Percentiles rank a stretch among this genome's conserved stretches.
These are phyloP conservation scores for Penicillium sp. DNA, from an alignment of 2,329 filamentous ascomycete species.

Conservation along the genomic window DNA sequence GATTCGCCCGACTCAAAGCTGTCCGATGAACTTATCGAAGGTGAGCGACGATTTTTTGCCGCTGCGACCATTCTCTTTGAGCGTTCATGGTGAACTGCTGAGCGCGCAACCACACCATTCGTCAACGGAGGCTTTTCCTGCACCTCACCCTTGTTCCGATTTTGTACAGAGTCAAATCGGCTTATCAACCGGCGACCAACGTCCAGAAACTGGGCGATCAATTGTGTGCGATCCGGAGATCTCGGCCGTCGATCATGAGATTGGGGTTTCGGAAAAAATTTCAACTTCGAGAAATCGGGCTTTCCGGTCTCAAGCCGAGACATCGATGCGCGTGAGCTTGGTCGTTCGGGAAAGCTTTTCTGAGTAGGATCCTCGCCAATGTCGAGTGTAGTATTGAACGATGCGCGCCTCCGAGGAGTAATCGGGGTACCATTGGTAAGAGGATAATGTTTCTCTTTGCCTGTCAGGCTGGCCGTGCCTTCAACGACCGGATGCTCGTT, in stretches of 20 bases:
- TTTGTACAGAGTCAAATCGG: constrained; percentile 31
- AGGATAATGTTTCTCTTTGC: constrained; percentile 19
- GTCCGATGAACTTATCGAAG: constrained; percentile 23
- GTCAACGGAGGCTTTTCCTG: constrained; percentile 17
- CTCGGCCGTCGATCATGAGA: constrained; percentile 14
- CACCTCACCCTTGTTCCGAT: constrained; percentile 14
- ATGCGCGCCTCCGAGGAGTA: constrained; percentile 50
- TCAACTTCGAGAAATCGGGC: constrained; percentile 33
- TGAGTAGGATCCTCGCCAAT: constrained; percentile 55
- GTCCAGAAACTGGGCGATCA: constrained; percentile 42
- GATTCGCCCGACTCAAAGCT: constrained; percentile 26
- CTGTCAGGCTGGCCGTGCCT: constrained; percentile 21
- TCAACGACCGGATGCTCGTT: constrained; percentile 30
- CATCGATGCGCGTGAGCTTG: constrained; percentile 47
- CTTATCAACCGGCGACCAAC: constrained; percentile 40
- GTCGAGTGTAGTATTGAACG: constrained; percentile 57
- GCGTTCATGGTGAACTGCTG: constrained; percentile 33
- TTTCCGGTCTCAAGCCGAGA: constrained; percentile 44
- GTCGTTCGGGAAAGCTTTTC: constrained; percentile 37
- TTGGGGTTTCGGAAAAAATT: constrained; percentile 20
- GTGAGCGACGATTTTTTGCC: constrained; percentile 17
- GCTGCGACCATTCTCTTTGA: constrained; percentile 31
- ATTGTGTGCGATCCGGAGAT: constrained; percentile 37
- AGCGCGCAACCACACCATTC: constrained; percentile 31
- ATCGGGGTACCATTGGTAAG: constrained; percentile 33